A percentile compares a stretch with the other conserved stretches of the same genome.
Conservation (phyloP, 306 rosid species). For the Calophaca sinica region DNA sequence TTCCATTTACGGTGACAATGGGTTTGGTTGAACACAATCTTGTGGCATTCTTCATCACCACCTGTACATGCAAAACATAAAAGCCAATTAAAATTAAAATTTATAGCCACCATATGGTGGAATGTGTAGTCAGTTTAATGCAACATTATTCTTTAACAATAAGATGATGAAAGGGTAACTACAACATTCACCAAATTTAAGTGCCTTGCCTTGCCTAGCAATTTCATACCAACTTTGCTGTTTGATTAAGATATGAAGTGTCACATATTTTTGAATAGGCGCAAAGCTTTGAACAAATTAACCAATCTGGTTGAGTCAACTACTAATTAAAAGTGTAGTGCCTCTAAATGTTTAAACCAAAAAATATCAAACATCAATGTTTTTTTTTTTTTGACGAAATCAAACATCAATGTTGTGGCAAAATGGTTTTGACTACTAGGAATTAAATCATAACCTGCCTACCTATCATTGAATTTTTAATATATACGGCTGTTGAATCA, state of each 20-base stretch:
- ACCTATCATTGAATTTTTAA: not conserved
- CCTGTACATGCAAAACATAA: constrained; percentile 28
- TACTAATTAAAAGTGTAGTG: not conserved
- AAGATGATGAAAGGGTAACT: constrained; percentile 35
- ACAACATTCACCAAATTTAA: constrained; percentile 42
- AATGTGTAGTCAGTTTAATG: not conserved
- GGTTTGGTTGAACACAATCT: constrained; percentile 62
- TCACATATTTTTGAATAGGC: constrained; percentile 11
- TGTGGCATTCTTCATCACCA: constrained; percentile 62
- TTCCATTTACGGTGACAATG: constrained; percentile 57
- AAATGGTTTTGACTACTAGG: not conserved
- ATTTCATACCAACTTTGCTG: constrained; percentile 33
- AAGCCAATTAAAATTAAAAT: constrained; percentile 15
- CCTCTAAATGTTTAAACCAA: too few species aligned
- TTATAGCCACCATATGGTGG: constrained; percentile 44
- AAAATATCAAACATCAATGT: not conserved
- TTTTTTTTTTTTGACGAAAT: too few species aligned
- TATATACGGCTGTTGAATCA: not conserved
- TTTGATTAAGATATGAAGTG: constrained; percentile 22
- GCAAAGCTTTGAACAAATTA: constrained; percentile 19
- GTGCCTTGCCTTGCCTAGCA: constrained; percentile 48
- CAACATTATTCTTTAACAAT: constrained; percentile 53
- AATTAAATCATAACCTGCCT: not conserved
- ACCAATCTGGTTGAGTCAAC: constrained; percentile 2
- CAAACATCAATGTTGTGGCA: constrained; percentile 5